Conservation (phyloP, 2,329 filamentous ascomycete genomes). For the Zymoseptoria brevis region DNA sequence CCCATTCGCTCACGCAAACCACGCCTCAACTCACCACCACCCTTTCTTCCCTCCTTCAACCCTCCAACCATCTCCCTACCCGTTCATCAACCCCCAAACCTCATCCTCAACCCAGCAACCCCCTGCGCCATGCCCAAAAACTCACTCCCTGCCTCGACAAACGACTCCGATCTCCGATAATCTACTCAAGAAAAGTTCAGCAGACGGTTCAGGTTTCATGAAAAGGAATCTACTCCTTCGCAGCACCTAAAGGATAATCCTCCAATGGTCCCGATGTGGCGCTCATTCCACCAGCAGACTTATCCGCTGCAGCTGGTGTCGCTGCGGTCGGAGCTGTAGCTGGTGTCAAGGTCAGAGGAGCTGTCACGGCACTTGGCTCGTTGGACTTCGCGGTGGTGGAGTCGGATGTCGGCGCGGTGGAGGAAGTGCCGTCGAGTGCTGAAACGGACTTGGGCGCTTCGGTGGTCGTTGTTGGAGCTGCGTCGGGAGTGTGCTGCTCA, state of each 20-base stretch:
- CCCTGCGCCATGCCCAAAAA: not conserved
- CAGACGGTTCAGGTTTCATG: not conserved
- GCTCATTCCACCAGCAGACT: constrained; percentile 15
- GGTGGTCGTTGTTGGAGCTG: not conserved
- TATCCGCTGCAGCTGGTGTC: constrained; percentile 1
- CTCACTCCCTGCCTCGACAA: not conserved
- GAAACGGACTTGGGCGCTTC: not conserved
- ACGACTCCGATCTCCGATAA: constrained; percentile 6
- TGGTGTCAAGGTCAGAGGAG: not conserved
- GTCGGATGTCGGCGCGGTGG: not conserved
- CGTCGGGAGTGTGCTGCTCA: not conserved
- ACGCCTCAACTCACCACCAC: not conserved
- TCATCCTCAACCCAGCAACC: not conserved
- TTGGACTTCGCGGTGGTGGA: not conserved
- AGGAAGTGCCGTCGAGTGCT: not conserved
- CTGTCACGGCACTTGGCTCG: not conserved
- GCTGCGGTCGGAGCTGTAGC: not conserved
- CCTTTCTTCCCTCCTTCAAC: not conserved
- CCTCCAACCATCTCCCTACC: not conserved
- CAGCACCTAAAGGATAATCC: constrained; percentile 12
- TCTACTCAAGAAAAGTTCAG: constrained; percentile 1
- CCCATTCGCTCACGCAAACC: not conserved
- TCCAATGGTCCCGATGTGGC: constrained; percentile 19
- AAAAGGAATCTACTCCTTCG: not conserved
- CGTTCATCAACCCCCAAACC: not conserved